Evolutionary conservation across 169 alveolate genomes (phyloP).

Genomic region (Cyclospora cayetanensis): DNA sequence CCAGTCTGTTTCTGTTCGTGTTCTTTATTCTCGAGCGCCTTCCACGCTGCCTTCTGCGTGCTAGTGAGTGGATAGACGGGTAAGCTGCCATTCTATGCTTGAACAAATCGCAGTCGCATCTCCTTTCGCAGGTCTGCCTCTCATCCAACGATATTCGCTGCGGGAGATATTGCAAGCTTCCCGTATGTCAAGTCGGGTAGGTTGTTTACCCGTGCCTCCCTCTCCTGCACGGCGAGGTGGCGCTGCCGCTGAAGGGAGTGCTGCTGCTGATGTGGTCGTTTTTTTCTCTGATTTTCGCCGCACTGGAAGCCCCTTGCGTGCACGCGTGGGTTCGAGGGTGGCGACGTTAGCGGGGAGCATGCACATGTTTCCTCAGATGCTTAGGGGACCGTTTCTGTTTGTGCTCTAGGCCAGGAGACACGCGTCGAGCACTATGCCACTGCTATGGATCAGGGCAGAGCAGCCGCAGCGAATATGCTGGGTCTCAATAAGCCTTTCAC

Average conservation of each 20-base stretch:
- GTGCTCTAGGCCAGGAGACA: constrained; percentile 7
- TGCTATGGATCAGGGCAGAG: constrained; percentile 74
- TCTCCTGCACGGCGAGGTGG: neutral
- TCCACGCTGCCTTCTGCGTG: neutral
- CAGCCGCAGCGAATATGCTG: constrained; percentile 72
- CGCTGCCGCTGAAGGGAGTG: neutral
- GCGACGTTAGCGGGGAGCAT: too few species aligned
- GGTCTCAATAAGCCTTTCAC: constrained; percentile 53
- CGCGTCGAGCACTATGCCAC: constrained; percentile 74
- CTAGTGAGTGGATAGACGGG: too few species aligned
- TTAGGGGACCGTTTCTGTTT: neutral
- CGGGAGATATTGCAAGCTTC: constrained; percentile 74
- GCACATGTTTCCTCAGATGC: too few species aligned
- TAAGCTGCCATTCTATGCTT: too few species aligned
- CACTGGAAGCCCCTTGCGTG: too few species aligned
- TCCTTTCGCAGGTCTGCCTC: neutral
- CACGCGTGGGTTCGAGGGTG: too few species aligned
- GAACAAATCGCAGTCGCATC: too few species aligned
- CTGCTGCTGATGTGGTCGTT: constrained; percentile 28
- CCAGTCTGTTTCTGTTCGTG: neutral
- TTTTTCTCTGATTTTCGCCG: too few species aligned
- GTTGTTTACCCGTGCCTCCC: neutral
- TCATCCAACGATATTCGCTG: constrained; percentile 55
- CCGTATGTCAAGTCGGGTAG: constrained; percentile 72
- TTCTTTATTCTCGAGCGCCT: neutral